phyloP scores from a whole-genome alignment of 352 stramenopile species.

The Pythium pyrilobum region DNA sequence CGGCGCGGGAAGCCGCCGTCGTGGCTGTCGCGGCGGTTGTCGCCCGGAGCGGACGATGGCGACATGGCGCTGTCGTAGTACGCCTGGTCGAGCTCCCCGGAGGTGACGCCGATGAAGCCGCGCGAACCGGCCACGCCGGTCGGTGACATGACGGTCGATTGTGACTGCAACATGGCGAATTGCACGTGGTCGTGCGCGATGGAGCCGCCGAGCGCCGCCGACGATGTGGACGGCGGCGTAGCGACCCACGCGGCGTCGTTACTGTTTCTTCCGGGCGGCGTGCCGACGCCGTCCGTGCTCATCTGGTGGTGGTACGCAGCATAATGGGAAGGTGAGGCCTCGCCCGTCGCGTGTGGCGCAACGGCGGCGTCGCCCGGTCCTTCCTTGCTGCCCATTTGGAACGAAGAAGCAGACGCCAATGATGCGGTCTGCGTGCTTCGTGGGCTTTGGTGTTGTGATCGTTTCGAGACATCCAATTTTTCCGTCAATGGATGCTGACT shows the following conservation, averaged over 20 bases:
- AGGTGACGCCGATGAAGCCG: slow-evolving; percentile 6
- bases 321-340: slow-evolving; percentile 6
- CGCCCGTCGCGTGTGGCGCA: not conserved
- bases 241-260: slow-evolving; percentile 1
- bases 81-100: not conserved
- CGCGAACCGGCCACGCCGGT: not conserved
- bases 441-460: not conserved
- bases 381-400: slow-evolving; percentile 13
- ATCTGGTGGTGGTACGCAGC: not conserved
- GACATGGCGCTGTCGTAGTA: not conserved
- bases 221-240: slow-evolving; percentile 1
- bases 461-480: slow-evolving; percentile 3
- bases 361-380: not conserved
- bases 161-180: slow-evolving; percentile 17
- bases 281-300: slow-evolving; percentile 2
- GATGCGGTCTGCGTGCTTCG: not conserved
- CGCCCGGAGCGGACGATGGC: slow-evolving; percentile 1
- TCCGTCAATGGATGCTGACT: too few species aligned
- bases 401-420: not conserved
- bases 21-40: slow-evolving; percentile 6
- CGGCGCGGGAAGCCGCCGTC: slow-evolving; percentile 2
- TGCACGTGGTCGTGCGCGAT: slow-evolving; percentile 15
- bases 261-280: not conserved
- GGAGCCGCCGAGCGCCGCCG: not conserved
- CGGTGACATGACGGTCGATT: slow-evolving; percentile 1